Conservation (phyloP, 345 rosid genomes). For the Zanthoxylum bungeanum region DNA sequence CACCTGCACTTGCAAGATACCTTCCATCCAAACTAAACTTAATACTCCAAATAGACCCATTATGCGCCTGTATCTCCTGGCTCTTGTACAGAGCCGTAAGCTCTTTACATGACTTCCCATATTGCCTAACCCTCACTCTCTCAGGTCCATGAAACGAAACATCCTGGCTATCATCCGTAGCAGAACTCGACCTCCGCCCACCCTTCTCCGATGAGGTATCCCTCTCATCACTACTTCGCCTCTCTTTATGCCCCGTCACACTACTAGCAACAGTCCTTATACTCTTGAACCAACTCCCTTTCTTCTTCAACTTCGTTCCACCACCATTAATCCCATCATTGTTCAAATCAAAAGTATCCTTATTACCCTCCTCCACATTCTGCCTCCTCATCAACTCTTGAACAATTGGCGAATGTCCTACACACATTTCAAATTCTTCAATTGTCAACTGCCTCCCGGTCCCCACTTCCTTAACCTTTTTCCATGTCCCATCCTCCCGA, state of each 20-base stretch:
- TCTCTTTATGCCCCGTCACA: constrained; percentile 64
- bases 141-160: constrained; percentile 81
- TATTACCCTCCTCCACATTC: constrained; percentile 67
- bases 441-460: constrained; percentile 87
- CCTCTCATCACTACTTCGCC: constrained; percentile 86
- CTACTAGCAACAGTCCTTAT: constrained; percentile 71
- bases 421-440: constrained; percentile 88
- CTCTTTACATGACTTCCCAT: constrained; percentile 82
- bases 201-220: constrained; percentile 90
- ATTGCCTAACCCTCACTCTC: constrained; percentile 80
- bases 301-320: constrained; percentile 64
- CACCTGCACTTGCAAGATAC: constrained; percentile 96
- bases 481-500: constrained; percentile 75
- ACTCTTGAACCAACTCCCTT: constrained; percentile 75
- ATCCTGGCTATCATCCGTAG: constrained; percentile 94
- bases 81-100: constrained; percentile 76
- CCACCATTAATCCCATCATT: constrained; percentile 31
- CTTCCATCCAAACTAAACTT: constrained; percentile 94
- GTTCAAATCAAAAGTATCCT: constrained; percentile 40
- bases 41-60: constrained; percentile 91
- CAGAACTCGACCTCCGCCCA: constrained; percentile 90
- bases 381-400: constrained; percentile 97
- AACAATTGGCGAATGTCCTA: constrained; percentile 93
- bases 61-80: constrained; percentile 93
- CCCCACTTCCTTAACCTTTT: constrained; percentile 82